Evolutionary conservation across 228 moss, liverwort and hornwort species (phyloP), one percentile per base, ranked within the genome.

Genomic region (Sphagnum magellanicum): DNA sequence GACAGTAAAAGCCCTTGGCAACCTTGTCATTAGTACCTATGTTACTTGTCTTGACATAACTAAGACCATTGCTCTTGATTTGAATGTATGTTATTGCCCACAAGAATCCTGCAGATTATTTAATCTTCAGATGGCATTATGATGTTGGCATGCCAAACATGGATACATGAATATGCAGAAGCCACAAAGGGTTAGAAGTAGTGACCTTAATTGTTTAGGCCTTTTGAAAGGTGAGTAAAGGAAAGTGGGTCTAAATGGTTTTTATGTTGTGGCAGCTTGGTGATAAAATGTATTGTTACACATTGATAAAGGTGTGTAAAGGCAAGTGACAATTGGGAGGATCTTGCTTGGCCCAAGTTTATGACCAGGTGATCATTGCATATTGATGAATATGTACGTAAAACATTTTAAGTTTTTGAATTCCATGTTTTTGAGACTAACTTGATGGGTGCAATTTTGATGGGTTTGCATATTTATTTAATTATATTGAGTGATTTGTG

Each of bases 1-100:
- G 80, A 98, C 92, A 32, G 94, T 98, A 5, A 98, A 98, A 71
- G 90, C 92, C 58, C 98, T 91, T 51, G 92, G 94, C 65, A 98
- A 94, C 73, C 94, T 98, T 63, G 98, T 98, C n/a, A 94, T 94
- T 15, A 98, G 98, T 81, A 89, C 92, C 32, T 98, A 98, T 71
- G 94, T 94, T 61, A 89, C 98, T 64, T 98, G 98, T 73, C 87
- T 90, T 13, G 94, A 98, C 75, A 92, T 93, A 68, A 94, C 94
- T n/a, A 98, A 92, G 71, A 92, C 94, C 51, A 87, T 94, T 48
- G 92, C 98, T 74, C 98, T 92, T 67, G 93, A 94, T 73, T 81
- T 98, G 69, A 98, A 94, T 93, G 93, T 93, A 60, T 78, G 69
- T 50, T 32, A 63, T 32, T 32, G 32, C 32, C 32, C 32, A 32